These are phyloP conservation scores for Malus sylvestris DNA, from an alignment of 306 rosid genomes.

Conservation along the genomic window DNA sequence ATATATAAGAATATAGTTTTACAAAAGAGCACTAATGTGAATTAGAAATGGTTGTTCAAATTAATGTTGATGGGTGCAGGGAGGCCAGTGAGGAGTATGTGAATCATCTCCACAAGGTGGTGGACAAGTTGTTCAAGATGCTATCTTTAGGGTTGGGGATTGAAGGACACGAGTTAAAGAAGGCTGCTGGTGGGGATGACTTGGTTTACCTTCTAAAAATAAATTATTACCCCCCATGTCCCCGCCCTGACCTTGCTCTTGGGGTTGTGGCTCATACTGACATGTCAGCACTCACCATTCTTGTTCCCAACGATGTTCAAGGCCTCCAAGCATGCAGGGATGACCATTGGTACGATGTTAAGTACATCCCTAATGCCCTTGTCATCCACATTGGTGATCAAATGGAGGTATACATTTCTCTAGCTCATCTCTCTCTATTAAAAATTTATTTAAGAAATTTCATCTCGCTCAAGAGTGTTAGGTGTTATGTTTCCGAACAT, in stretches of 20 bases:
- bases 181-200: conserved; percentile 47
- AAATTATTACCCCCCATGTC: conserved; percentile 84
- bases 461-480: too few relatives aligned
- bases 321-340: conserved; percentile 70
- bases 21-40: too few relatives aligned
- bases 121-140: conserved; percentile 41
- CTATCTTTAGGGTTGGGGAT: conserved; percentile 58
- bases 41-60: too few relatives aligned
- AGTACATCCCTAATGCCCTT: conserved; percentile 64
- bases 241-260: conserved; percentile 63
- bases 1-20: too few relatives aligned
- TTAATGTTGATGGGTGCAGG: conserved; percentile 16
- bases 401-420: conserved; percentile 41
- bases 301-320: conserved; percentile 70
- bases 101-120: conserved; percentile 36
- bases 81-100: conserved; percentile 58
- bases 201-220: conserved; percentile 55
- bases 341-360: conserved; percentile 61
- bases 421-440: neutral
- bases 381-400: conserved; percentile 79
- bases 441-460: too few relatives aligned
- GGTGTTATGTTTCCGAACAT: too few relatives aligned
- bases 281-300: conserved; percentile 53
- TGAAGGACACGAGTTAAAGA: conserved; percentile 44
- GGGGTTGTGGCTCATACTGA: conserved; percentile 79